These are phyloP conservation scores for Fragaria vesca DNA, from an alignment of 306 rosid genomes.

Conservation along the genomic window DNA sequence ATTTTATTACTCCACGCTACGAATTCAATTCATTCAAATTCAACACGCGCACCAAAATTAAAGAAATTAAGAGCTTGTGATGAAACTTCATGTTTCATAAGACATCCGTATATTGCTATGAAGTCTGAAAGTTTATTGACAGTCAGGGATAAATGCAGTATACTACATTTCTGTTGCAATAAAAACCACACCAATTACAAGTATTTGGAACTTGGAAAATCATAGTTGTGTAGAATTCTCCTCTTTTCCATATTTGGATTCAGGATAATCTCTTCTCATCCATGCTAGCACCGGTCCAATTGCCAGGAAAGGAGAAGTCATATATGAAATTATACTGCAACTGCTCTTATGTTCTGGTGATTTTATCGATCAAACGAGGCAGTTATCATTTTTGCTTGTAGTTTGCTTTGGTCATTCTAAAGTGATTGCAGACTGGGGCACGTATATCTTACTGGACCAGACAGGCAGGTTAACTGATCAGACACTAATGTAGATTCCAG, in stretches of 20 bases:
- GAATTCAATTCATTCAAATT: constrained; percentile 11
- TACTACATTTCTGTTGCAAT: background rate
- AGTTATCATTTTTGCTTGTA: constrained; percentile 2
- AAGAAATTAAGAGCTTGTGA: background rate
- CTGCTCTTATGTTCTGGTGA: background rate
- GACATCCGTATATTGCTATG: background rate
- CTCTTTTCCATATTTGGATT: background rate
- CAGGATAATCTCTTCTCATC: background rate
- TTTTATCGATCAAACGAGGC: background rate
- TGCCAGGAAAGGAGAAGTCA: background rate
- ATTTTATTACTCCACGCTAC: background rate
- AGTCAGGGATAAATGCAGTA: background rate
- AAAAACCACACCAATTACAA: background rate
- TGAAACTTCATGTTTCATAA: background rate
- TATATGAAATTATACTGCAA: background rate
- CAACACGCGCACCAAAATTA: background rate
- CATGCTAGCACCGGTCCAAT: background rate
- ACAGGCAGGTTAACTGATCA: constrained; percentile 11
- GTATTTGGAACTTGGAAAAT: background rate
- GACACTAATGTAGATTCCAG: background rate
- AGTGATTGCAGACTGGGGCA: background rate
- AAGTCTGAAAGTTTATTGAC: background rate
- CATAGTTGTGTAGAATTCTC: background rate
- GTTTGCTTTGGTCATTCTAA: background rate
- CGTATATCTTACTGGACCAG: constrained; percentile 1